Conservation (phyloP, 768 basidiomycete species). For the Suillus cothurnatus region DNA sequence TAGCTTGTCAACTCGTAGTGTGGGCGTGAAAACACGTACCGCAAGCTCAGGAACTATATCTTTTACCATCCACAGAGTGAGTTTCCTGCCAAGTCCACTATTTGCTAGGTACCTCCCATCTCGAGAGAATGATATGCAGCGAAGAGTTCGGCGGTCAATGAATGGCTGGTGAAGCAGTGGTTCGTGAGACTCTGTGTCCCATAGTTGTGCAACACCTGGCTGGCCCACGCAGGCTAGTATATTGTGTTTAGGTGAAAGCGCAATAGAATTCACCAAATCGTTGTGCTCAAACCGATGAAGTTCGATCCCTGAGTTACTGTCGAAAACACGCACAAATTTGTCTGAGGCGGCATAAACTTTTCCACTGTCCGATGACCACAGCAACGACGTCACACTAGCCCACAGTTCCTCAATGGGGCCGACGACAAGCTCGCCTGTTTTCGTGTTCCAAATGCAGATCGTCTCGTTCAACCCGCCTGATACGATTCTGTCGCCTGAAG, state of each 20-base stretch:
- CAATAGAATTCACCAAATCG: background rate
- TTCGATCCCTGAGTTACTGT: background rate
- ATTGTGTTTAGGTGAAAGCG: constrained; percentile 1
- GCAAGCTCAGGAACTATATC: background rate
- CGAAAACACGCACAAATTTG: background rate
- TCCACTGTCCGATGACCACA: background rate
- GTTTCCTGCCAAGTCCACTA: background rate
- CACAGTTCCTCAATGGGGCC: background rate
- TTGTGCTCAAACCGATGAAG: background rate
- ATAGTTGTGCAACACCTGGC: background rate
- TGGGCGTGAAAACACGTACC: background rate
- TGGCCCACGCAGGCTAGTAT: constrained; percentile 1
- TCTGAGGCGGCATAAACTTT: background rate
- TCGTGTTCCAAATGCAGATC: background rate
- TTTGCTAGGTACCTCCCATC: background rate
- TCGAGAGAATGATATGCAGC: background rate
- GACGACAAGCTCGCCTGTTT: background rate
- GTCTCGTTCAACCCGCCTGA: background rate
- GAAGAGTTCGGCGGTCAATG: background rate
- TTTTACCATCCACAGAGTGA: background rate
- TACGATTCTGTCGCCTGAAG: background rate
- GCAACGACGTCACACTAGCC: background rate
- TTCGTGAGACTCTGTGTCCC: background rate
- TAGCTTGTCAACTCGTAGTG: background rate
- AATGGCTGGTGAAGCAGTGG: background rate